Conservation (phyloP, 1,284 basidiomycete species). For the Cutaneotrichosporon dermatis region DNA sequence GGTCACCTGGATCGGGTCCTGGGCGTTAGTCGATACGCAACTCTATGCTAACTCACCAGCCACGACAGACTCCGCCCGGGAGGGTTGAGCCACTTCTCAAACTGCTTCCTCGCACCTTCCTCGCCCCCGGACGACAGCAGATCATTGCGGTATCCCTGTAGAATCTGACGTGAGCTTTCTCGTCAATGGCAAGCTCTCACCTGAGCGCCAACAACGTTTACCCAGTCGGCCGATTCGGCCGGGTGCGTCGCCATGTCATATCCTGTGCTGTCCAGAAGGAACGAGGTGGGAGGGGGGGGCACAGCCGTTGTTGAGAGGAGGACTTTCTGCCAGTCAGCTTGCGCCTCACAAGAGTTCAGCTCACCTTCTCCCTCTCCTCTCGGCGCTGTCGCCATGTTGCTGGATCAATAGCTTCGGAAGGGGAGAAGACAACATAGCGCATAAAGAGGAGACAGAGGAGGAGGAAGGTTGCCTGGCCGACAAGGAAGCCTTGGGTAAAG, state of each 20-base stretch:
- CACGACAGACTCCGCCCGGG: constrained; percentile 35
- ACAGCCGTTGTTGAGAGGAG: constrained; percentile 40
- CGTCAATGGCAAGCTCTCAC: constrained; percentile 29
- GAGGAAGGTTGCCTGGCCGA: constrained; percentile 53
- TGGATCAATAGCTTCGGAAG: constrained; percentile 45
- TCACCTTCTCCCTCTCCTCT: constrained; percentile 40
- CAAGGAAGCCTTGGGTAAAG: constrained; percentile 55
- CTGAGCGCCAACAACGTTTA: constrained; percentile 57
- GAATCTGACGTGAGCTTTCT: constrained; percentile 32
- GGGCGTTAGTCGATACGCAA: constrained; percentile 2
- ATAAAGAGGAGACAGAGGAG: constrained; percentile 51
- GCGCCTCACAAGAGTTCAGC: not conserved
- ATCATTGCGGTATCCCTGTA: constrained; percentile 49
- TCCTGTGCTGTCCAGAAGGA: constrained; percentile 50
- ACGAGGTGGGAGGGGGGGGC: constrained; percentile 42
- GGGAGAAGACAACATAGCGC: constrained; percentile 55
- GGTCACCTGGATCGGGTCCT: constrained; percentile 55
- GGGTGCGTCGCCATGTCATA: constrained; percentile 56
- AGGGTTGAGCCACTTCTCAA: constrained; percentile 50
- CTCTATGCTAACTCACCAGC: constrained; percentile 31
- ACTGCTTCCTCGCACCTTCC: constrained; percentile 47
- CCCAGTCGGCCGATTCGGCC: constrained; percentile 55
- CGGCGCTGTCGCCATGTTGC: constrained; percentile 31
- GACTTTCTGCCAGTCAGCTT: constrained; percentile 28
- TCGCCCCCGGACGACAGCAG: constrained; percentile 47